Base-by-base conservation (phyloP, 192 early-diverging fungal genomes). In the Entrophospora sp. region DNA sequence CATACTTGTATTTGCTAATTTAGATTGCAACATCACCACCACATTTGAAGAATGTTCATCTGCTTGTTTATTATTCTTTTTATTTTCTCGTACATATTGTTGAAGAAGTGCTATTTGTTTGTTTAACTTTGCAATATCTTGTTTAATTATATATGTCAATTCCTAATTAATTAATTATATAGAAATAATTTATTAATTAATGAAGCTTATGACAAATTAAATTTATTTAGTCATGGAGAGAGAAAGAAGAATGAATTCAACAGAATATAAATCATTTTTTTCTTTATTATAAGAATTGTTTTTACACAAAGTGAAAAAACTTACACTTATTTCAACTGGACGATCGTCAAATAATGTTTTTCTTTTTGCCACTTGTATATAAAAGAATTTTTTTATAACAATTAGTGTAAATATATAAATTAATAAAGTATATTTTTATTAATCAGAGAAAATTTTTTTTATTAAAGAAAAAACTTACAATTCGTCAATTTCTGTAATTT, bases 261-360 rank as follows among this genome's bases (percentile, higher is more conserved):
- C n/a, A n/a, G n/a, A n/a, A n/a, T n/a, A n/a, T n/a, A n/a, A n/a
- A n/a, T n/a, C n/a, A n/a, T n/a, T n/a, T n/a, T n/a, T n/a, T n/a
- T n/a, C n/a, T n/a, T n/a, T n/a, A n/a, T n/a, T n/a, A n/a, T n/a
- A n/a, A n/a, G n/a, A n/a, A n/a, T n/a, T n/a, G n/a, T n/a, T n/a
- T n/a, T n/a, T n/a, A n/a, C n/a, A 20, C 5, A n/a, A 56, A 37
- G 31, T 57, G 34, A 16, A 20, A 13, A 42, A 46, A 42, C 78
- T 34, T 83, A 87, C 84, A 63, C 90, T 94, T 64, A 99, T 97
- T 68, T 99, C 96, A 7, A 86, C 82, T 10, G 96, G 93, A 70
- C 86, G 87, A 78, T 99, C 97, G 74, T 99, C 96, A 67, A 99
- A 98, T 62, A 99, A 75, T 2, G 96, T 91, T 73, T 94, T 94